phyloP scores from a whole-genome alignment of 495 filamentous ascomycete genomes.

The Penicillium crystallinum region DNA sequence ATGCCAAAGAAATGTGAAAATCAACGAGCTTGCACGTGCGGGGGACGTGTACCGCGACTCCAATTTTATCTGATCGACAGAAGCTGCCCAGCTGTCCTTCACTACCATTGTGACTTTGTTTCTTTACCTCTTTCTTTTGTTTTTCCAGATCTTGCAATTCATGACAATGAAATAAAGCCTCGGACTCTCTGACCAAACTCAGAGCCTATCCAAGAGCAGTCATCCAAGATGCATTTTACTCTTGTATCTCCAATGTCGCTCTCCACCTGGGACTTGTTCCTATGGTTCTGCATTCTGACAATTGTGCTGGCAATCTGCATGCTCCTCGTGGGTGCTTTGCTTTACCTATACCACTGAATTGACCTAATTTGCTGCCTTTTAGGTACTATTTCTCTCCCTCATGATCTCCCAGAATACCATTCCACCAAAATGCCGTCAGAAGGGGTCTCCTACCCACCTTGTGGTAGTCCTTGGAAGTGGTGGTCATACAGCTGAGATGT shows the following conservation, averaged over 20 bases:
- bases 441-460: conserved; percentile 53
- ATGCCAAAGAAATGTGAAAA: conserved; percentile 18
- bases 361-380: conserved; percentile 4
- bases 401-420: conserved; percentile 29
- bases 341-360: not conserved
- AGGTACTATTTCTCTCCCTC: conserved; percentile 27
- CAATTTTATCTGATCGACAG: not conserved
- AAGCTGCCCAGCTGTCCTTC: not conserved
- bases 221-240: not conserved
- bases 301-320: conserved; percentile 8
- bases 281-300: not conserved
- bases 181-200: not conserved
- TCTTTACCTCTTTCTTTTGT: not conserved
- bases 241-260: not conserved
- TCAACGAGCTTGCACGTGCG: conserved; percentile 30
- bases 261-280: not conserved
- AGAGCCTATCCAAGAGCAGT: not conserved
- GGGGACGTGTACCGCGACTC: conserved; percentile 14
- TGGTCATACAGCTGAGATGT: conserved; percentile 92
- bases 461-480: conserved; percentile 85
- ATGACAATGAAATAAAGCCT: not conserved
- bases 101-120: not conserved
- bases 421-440: conserved; percentile 29
- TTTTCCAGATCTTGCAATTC: not conserved
- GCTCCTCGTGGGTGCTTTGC: conserved; percentile 15